Base-by-base conservation (phyloP, 495 filamentous ascomycete genomes). In the Rostrohypoxylon terebratum region DNA sequence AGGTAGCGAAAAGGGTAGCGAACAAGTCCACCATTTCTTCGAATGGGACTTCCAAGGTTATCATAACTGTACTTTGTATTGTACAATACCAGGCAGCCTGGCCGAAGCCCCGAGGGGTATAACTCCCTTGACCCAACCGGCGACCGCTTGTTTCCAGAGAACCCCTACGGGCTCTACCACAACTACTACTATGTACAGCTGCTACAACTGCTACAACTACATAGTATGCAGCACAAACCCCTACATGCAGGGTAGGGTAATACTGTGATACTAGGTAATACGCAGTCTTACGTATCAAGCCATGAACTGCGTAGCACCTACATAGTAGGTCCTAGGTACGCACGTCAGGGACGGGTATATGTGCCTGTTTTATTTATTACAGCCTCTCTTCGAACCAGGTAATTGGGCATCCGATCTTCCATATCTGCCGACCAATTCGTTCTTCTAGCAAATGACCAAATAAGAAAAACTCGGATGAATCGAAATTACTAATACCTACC, bases 291-390 rank as follows among this genome's bases (percentile, higher is more conserved):
- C 34, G 18, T 50, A 23, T 14, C 8, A 25, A 53, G 21, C 48
- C 18, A 31, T 5, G 13, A 53, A 14, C 21, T 25, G 28, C 21
- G 48, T 28, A 31, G 6, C 2, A 31, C 20, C 34, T 38, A 38
- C 4, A 2, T 38, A 50, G 9, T 48, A 48, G n/a, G n/a, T n/a
- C 20, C 47, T 28, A 44, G 40, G 13, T 44, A n/a, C n/a, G n/a
- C n/a, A n/a, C n/a, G n/a, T n/a, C n/a, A n/a, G 42, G 0, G 14
- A 54, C 45, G 61, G 61, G 47, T 69, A 73, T 73, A 73, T 69
- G 58, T 73, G 61, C 14, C 31, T 23, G 48, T 69, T 23, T 69
- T 73, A 73, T 58, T 73, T 73, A 73, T 73, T 69, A 40, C 61
- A 63, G 34, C 57, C 25, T 73, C 71, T 63, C 50, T 66, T 69